phyloP scores from a whole-genome alignment of 192 early-diverging fungal genomes.

The Linnemannia schmuckeri region DNA sequence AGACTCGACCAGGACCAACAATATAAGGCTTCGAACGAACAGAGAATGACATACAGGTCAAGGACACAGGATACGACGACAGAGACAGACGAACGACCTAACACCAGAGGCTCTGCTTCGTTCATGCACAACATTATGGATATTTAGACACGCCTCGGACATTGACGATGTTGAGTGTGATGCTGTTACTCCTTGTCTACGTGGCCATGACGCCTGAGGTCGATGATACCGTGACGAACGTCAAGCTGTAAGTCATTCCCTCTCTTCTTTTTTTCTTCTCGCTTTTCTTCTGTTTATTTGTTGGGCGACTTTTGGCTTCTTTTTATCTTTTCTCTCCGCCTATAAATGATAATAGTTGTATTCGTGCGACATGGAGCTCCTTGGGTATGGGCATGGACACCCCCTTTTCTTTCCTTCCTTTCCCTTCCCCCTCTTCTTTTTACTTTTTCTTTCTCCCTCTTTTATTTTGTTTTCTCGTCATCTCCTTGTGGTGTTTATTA shows the following conservation, averaged over 20 bases:
- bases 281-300: not conserved
- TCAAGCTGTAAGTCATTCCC: slow-evolving; percentile 50
- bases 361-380: not conserved
- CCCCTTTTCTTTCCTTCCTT: not conserved
- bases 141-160: slow-evolving; percentile 67
- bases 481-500: not conserved
- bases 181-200: slow-evolving; percentile 65
- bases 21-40: no score
- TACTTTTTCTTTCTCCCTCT: not conserved
- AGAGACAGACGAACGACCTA: not conserved
- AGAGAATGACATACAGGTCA: not conserved
- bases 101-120: not conserved
- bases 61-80: not conserved
- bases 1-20: no score
- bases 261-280: not conserved
- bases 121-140: not conserved
- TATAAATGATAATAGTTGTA: not conserved
- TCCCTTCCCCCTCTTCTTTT: not conserved
- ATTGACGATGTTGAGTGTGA: slow-evolving; percentile 60
- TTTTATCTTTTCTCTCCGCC: not conserved
- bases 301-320: not conserved
- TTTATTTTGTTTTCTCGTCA: not conserved
- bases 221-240: slow-evolving; percentile 63
- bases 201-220: slow-evolving; percentile 64
- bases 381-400: not conserved